Evolutionary conservation across 2,329 filamentous ascomycete genomes (phyloP).

Genomic region (Myriosclerotinia curreyana): DNA sequence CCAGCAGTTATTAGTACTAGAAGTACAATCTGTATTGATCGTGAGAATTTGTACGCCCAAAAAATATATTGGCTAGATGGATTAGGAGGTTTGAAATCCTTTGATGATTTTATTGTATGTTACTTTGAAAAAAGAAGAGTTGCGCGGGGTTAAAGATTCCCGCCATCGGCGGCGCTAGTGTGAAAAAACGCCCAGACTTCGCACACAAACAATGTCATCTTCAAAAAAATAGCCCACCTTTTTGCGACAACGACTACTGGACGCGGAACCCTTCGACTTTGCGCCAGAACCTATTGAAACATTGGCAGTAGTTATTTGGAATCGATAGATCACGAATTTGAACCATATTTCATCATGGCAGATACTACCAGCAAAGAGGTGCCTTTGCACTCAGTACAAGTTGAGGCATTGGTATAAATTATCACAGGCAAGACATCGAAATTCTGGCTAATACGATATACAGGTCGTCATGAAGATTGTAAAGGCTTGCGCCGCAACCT

Average conservation of each 20-base stretch:
- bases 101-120: not conserved
- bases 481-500: slow-evolving; percentile 85
- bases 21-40: not conserved
- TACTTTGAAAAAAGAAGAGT: not conserved
- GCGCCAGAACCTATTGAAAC: slow-evolving; percentile 12
- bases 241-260: slow-evolving; percentile 21
- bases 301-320: not conserved
- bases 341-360: slow-evolving; percentile 49
- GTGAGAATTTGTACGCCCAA: not conserved
- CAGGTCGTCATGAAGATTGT: slow-evolving; percentile 97
- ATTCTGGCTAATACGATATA: slow-evolving; percentile 32
- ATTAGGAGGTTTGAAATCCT: not conserved
- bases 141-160: slow-evolving; percentile 20
- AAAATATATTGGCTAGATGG: not conserved
- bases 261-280: slow-evolving; percentile 17
- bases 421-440: slow-evolving; percentile 39
- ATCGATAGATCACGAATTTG: slow-evolving; percentile 12
- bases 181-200: slow-evolving; percentile 21
- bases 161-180: slow-evolving; percentile 16
- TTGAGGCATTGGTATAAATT: slow-evolving; percentile 81
- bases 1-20: not conserved
- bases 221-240: slow-evolving; percentile 21
- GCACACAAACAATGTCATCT: slow-evolving; percentile 23
- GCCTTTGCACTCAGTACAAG: slow-evolving; percentile 82
- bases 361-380: slow-evolving; percentile 58